A percentile compares a stretch with the other conserved stretches of the same genome.
phyloP scores from a whole-genome alignment of 2,329 filamentous ascomycete species.

The Curvularia spicifera region DNA sequence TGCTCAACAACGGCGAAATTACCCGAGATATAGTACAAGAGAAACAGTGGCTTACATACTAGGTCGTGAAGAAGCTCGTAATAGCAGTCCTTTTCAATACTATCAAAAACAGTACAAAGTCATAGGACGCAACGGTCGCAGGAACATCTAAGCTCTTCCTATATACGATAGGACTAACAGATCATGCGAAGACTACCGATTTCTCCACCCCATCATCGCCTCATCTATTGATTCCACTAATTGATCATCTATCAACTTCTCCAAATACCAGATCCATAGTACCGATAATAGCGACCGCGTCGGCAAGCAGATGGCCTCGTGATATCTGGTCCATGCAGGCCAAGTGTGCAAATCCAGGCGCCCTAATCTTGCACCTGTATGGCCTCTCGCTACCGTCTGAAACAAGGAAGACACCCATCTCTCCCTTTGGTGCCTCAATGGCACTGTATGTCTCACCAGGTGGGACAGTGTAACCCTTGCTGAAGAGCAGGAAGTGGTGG shows the following conservation, averaged over 20 bases:
- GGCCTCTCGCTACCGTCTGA: conserved; percentile 95
- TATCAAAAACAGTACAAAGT: too few species aligned
- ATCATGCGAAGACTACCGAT: too few species aligned
- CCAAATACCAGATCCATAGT: conserved; percentile 53
- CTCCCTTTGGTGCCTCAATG: conserved; percentile 99
- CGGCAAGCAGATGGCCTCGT: conserved; percentile 90
- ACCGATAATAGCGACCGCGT: conserved; percentile 93
- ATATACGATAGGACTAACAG: too few species aligned
- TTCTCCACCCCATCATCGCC: too few species aligned
- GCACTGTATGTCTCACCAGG: conserved; percentile 97
- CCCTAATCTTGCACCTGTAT: conserved; percentile 96
- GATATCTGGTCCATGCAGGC: conserved; percentile 92
- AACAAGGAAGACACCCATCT: conserved; percentile 98
- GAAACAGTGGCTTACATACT: too few species aligned
- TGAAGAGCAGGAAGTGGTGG: conserved; percentile 98
- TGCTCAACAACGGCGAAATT: too few species aligned
- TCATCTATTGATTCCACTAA: too few species aligned
- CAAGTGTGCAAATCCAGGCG: conserved; percentile 95
- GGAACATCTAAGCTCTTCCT: too few species aligned
- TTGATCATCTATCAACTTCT: conserved; percentile 31
- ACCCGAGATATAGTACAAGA: too few species aligned
- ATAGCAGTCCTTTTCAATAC: too few species aligned
- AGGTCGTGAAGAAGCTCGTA: too few species aligned
- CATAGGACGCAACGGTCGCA: too few species aligned
- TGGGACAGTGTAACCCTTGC: conserved; percentile 96